Percentiles rank a stretch among this genome's conserved stretches.
Conservation (phyloP, 1,284 basidiomycete genomes). For the Schizophyllum amplum region DNA sequence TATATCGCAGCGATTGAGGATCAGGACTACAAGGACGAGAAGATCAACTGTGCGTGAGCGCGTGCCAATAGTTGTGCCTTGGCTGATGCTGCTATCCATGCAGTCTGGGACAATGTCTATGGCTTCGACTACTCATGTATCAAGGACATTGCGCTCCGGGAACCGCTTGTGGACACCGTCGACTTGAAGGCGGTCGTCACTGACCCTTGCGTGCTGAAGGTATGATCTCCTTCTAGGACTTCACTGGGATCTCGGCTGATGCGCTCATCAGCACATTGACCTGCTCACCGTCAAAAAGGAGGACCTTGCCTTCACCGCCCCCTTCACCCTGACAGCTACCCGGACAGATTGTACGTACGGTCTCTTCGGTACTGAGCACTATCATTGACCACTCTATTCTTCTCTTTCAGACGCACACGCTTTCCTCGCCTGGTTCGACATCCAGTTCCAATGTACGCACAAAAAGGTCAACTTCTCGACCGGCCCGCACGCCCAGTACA, state of each 20-base stretch:
- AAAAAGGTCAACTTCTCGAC: constrained; percentile 95
- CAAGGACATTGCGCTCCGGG: constrained; percentile 95
- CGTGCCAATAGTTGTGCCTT: neutral
- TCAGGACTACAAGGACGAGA: constrained; percentile 99
- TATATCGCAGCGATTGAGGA: constrained; percentile 98
- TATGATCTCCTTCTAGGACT: constrained; percentile 19
- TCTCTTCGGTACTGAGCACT: constrained; percentile 1
- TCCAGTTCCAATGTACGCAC: constrained; percentile 93
- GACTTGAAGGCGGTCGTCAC: constrained; percentile 90
- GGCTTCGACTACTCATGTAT: constrained; percentile 99
- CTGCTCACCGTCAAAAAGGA: constrained; percentile 91
- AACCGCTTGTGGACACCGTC: constrained; percentile 97
- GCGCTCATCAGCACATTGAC: constrained; percentile 67
- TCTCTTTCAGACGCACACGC: constrained; percentile 77
- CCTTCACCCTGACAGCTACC: constrained; percentile 79
- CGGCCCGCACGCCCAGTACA: constrained; percentile 93
- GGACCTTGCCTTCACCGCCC: constrained; percentile 80
- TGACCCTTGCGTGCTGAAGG: constrained; percentile 83
- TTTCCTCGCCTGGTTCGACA: constrained; percentile 99
- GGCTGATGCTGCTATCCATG: constrained; percentile 1
- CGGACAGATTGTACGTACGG: constrained; percentile 81
- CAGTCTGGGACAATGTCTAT: constrained; percentile 99
- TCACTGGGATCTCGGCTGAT: neutral
- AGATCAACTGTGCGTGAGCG: constrained; percentile 86
- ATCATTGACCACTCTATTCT: constrained; percentile 5